Evolutionary conservation across 768 basidiomycete genomes (phyloP).

Genomic region (Collybiopsis confluens): DNA sequence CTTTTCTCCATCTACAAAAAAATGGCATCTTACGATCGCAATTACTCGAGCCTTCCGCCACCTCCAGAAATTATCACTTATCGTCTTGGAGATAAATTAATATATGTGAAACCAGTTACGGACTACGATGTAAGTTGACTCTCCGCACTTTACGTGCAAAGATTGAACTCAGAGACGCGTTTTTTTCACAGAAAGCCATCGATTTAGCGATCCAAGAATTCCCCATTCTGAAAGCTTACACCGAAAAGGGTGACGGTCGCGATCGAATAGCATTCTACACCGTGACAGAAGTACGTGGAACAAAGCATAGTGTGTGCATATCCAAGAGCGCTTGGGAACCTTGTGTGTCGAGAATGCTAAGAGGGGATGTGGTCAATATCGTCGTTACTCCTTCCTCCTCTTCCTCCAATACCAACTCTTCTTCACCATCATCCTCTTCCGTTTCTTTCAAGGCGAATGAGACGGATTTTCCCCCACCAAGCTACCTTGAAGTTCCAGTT

Average conservation of each 20-base stretch:
- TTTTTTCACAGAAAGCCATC: constrained; percentile 39
- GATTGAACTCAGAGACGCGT: no score
- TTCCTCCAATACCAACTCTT: constrained; percentile 17
- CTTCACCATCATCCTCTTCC: no score
- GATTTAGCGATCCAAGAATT: constrained; percentile 48
- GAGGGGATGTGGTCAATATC: constrained; percentile 48
- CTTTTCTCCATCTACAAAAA: no score
- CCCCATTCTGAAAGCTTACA: constrained; percentile 22
- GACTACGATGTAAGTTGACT: no score
- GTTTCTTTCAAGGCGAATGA: no score
- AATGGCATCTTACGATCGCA: no score
- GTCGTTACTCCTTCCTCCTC: constrained; percentile 22
- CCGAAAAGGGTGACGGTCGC: constrained; percentile 19
- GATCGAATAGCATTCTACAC: constrained; percentile 43
- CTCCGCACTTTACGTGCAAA: no score
- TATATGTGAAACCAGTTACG: no score
- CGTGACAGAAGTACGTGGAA: constrained; percentile 27
- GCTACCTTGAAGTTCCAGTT: constrained; percentile 36
- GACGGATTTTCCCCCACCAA: constrained; percentile 30
- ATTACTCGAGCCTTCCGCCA: no score
- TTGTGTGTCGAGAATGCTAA: constrained; percentile 33
- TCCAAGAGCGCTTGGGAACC: constrained; percentile 48
- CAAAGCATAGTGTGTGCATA: constrained; percentile 38
- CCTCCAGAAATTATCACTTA: no score
- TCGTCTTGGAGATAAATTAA: no score